These are phyloP conservation scores for Monascus purpureus DNA, from an alignment of 495 filamentous ascomycete genomes.

Conservation along the genomic window DNA sequence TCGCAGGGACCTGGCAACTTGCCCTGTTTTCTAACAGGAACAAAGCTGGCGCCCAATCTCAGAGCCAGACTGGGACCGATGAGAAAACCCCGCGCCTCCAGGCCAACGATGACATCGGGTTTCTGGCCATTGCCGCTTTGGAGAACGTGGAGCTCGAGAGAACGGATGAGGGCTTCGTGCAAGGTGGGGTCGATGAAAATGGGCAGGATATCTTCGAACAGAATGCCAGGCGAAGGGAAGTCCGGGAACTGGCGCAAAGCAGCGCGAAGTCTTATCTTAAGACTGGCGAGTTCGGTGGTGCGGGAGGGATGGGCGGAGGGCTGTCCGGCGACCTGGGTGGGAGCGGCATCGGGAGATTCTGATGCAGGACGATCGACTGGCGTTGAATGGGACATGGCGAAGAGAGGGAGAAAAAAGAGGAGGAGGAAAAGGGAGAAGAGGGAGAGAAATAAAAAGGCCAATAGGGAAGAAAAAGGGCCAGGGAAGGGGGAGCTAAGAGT, in stretches of 20 bases:
- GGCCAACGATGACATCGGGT: constrained; percentile 82
- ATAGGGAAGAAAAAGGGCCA: too few species aligned
- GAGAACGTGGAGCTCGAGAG: constrained; percentile 71
- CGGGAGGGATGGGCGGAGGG: constrained; percentile 45
- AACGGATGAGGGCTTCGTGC: constrained; percentile 67
- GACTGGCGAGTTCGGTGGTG: constrained; percentile 82
- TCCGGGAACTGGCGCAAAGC: constrained; percentile 70
- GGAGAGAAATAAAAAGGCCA: too few species aligned
- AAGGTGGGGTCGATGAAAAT: constrained; percentile 72
- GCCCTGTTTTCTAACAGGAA: constrained; percentile 88
- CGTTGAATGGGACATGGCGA: constrained; percentile 46
- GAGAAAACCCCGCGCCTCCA: constrained; percentile 91
- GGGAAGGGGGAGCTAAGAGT: constrained; percentile 13
- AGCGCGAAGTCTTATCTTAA: constrained; percentile 61
- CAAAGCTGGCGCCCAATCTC: constrained; percentile 75
- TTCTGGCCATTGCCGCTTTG: constrained; percentile 36
- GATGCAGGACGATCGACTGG: constrained; percentile 7
- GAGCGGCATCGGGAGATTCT: constrained; percentile 24
- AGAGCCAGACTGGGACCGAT: constrained; percentile 87
- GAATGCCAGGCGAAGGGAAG: constrained; percentile 86
- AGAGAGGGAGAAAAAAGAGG: constrained; percentile 19
- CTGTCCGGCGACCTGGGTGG: constrained; percentile 35
- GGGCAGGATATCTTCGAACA: constrained; percentile 97
- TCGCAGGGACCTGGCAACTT: constrained; percentile 86
- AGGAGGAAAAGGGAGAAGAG: constrained; percentile 11